These are phyloP conservation scores for Pseudopyrenochaeta lycopersici DNA, from an alignment of 2,329 filamentous ascomycete species.

Conservation along the genomic window DNA sequence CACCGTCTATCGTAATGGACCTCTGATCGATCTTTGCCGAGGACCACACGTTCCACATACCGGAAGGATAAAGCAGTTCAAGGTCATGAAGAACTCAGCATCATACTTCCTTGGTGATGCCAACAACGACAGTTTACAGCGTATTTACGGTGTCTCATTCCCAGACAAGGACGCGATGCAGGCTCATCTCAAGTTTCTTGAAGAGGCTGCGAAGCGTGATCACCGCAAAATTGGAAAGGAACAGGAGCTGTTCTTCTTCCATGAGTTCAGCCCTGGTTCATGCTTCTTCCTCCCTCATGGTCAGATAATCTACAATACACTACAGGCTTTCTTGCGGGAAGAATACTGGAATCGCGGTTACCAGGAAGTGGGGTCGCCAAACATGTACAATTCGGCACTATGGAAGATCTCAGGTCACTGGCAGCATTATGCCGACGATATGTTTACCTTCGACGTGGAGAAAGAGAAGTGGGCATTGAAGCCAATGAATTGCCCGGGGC, in stretches of 20 bases:
- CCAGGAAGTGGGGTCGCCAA: constrained; percentile 93
- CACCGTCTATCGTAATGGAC: constrained; percentile 94
- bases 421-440: constrained; percentile 91
- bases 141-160: constrained; percentile 96
- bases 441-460: constrained; percentile 87
- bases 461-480: constrained; percentile 88
- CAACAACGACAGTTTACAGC: constrained; percentile 92
- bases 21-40: constrained; percentile 92
- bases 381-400: constrained; percentile 91
- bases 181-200: constrained; percentile 92
- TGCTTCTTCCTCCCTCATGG: constrained; percentile 93
- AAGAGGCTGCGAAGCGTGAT: constrained; percentile 97
- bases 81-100: constrained; percentile 85
- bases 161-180: constrained; percentile 95
- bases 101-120: constrained; percentile 96
- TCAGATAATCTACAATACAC: constrained; percentile 89
- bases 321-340: constrained; percentile 80
- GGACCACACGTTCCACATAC: constrained; percentile 96
- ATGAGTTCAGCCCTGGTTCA: constrained; percentile 90
- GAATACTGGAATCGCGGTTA: constrained; percentile 96
- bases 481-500: constrained; percentile 98
- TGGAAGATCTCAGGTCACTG: constrained; percentile 98
- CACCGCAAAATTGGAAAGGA: constrained; percentile 93
- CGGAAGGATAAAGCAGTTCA: constrained; percentile 91
- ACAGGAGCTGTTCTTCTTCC: constrained; percentile 98